Base-by-base conservation (phyloP, 2,329 filamentous ascomycete genomes). In the Stachybotrys elegans region DNA sequence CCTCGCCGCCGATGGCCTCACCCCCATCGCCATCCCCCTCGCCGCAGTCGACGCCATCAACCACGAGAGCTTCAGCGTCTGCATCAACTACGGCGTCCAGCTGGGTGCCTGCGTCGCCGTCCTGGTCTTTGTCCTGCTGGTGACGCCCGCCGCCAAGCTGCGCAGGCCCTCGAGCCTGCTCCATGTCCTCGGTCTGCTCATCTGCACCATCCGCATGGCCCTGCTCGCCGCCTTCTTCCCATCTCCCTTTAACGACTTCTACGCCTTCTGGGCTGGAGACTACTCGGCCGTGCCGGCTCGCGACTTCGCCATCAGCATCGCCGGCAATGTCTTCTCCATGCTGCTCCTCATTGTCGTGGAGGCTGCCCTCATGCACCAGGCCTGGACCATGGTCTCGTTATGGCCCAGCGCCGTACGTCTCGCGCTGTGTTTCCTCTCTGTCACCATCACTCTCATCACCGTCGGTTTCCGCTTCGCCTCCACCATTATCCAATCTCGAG, bases 51-150 rank as follows among this genome's bases (percentile, higher is more conserved):
- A 71, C 49, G 31, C 39, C 20, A 52, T 60, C 41, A 63, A 61
- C 48, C 49, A 54, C 20, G 57, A 59, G 22, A 57, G 60, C 32
- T 47, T 62, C 49, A 65, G 60, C 53, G 60, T 66, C 21, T 60
- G 58, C 58, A 80, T 87, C 69, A 84, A 82, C 64, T 88, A 84
- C 59, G 83, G 78, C 42, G 67, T 76, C 16, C 86, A 92, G 60
- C 72, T 90, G 42, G 88, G 88, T 22, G 79, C 84, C 20, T 79
- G 78, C 38, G 51, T 83, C 45, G 65, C 84, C 48, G 77, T 89
- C 56, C 68, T 91, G 16, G 52, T 84, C 35, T 71, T 86, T 22
- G 68, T 91, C 3, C 65, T 89, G 11, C 56, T 84, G 46, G 73
- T 91, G 61, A 90, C 86, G 0, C 78, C 79, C 17, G 60, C 70